A percentile compares a stretch with the other conserved stretches of the same genome.
Evolutionary conservation across 2,329 filamentous ascomycete genomes (phyloP).

Genomic region (Phaeosphaeria sp.): DNA sequence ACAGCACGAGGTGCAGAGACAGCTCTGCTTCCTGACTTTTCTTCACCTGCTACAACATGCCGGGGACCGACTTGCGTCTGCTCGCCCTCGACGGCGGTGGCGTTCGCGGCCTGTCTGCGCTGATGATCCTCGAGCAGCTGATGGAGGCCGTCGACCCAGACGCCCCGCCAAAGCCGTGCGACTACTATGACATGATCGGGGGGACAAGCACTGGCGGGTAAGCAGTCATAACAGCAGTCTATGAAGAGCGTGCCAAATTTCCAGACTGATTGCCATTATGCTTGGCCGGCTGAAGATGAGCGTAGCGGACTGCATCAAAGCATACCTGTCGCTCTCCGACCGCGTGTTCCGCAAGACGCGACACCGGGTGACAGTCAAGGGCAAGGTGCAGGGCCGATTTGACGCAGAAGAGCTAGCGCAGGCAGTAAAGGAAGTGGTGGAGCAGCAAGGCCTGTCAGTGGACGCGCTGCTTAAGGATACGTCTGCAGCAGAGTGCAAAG

Average conservation of each 20-base stretch:
- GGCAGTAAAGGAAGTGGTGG: slow-evolving; percentile 18
- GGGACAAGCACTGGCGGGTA: too few species aligned
- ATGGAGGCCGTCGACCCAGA: slow-evolving; percentile 12
- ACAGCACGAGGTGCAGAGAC: too few species aligned
- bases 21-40: too few species aligned
- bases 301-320: slow-evolving; percentile 14
- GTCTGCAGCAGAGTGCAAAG: slow-evolving; percentile 8
- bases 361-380: slow-evolving; percentile 16
- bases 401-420: slow-evolving; percentile 22
- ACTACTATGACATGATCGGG: slow-evolving; percentile 16
- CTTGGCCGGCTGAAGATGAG: slow-evolving; percentile 13
- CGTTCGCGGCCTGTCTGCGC: slow-evolving; percentile 13
- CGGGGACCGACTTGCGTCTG: not conserved
- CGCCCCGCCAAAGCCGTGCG: slow-evolving; percentile 12
- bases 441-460: slow-evolving; percentile 16
- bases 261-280: slow-evolving; percentile 15
- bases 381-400: slow-evolving; percentile 23
- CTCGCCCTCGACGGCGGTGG: slow-evolving; percentile 17
- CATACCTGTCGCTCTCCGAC: slow-evolving; percentile 12
- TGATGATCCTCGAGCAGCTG: slow-evolving; percentile 15
- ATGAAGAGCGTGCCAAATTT: too few species aligned
- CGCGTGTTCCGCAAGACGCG: slow-evolving; percentile 17
- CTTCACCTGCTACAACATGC: not conserved
- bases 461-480: slow-evolving; percentile 15
- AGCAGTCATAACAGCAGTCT: too few species aligned